Evolutionary conservation across 2,329 filamentous ascomycete species (phyloP).

Genomic region (Rhynchosporium secalis): DNA sequence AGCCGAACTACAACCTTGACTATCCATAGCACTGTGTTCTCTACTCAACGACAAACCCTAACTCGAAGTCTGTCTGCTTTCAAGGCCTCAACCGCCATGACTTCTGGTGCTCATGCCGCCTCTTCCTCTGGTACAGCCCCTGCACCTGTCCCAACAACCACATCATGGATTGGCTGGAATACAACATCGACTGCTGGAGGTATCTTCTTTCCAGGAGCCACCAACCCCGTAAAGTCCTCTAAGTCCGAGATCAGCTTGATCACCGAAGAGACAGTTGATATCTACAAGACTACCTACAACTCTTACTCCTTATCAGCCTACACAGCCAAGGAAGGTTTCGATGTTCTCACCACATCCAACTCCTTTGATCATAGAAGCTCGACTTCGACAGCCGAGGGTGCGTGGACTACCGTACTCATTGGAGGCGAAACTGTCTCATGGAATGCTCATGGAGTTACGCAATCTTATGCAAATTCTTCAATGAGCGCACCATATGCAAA

Average conservation of each 20-base stretch:
- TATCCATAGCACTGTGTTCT: constrained; percentile 17
- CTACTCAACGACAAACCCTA: constrained; percentile 22
- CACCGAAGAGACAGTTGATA: constrained; percentile 21
- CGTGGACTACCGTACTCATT: constrained; percentile 14
- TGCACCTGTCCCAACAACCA: not conserved
- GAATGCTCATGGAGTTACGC: constrained; percentile 12
- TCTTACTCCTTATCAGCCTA: constrained; percentile 14
- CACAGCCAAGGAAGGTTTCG: constrained; percentile 25
- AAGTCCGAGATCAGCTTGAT: constrained; percentile 7
- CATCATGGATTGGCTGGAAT: constrained; percentile 30
- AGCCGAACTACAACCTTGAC: constrained; percentile 23
- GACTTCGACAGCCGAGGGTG: not conserved
- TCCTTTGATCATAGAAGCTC: not conserved
- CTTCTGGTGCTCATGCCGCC: not conserved
- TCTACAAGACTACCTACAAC: constrained; percentile 17
- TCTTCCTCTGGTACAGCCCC: not conserved
- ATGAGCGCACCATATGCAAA: not conserved
- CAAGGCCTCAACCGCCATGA: not conserved
- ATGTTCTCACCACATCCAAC: constrained; percentile 7
- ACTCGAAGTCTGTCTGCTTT: constrained; percentile 22
- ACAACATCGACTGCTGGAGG: constrained; percentile 18
- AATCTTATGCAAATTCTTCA: not conserved
- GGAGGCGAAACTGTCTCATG: constrained; percentile 16
- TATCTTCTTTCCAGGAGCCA: not conserved
- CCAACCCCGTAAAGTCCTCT: constrained; percentile 9